Evolutionary conservation across 192 early-diverging fungal species (phyloP), one percentile per base, ranked within the genome.

Genomic region (Backusella psychrophila): DNA sequence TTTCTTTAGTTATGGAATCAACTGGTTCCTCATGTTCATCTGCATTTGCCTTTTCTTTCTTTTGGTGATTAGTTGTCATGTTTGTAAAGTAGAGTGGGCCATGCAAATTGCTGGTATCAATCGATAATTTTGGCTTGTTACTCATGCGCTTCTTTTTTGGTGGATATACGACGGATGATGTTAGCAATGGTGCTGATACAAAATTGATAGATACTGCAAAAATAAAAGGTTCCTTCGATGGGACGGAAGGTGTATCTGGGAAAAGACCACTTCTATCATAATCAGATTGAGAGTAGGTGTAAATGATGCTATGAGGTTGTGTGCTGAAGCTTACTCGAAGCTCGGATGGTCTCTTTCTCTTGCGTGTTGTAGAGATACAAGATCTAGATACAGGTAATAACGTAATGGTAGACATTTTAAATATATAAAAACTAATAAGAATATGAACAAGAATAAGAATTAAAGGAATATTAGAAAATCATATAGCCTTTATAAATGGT

Each of bases 211-310:
- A 75, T 5, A 75, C 34, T 39, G 63, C 66, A 35, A 75, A 46
- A 19, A 75, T 63, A 33, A 75, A 42, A 17, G 63, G 65, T 44
- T 75, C 35, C 5, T 36, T 52, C 14, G 8, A 19, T 42, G 66
- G 26, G 49, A 17, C 15, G 6, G 38, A 26, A 9, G 68, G 26
- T 5, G 38, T 46, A 26, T 78, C 77, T 49, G 77, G 77, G 33
- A 78, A 78, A 36, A 78, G 26, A 9, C 77, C 77, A 69, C 77
- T 78, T 67, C 77, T 56, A 33, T 78, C 71, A 68, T 78, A 78
- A 33, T 78, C 77, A 49, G 71, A 66, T 52, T 71, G 71, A 9
- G 77, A 78, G 38, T 78, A 73, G 6, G 77, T 78, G 35, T 72
- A 71, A 11, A 36, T 69, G 8, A 78, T 53, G 19, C 49, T 59